Conservation (phyloP, 108 stramenopile genomes). For the Ochromonas danica region DNA sequence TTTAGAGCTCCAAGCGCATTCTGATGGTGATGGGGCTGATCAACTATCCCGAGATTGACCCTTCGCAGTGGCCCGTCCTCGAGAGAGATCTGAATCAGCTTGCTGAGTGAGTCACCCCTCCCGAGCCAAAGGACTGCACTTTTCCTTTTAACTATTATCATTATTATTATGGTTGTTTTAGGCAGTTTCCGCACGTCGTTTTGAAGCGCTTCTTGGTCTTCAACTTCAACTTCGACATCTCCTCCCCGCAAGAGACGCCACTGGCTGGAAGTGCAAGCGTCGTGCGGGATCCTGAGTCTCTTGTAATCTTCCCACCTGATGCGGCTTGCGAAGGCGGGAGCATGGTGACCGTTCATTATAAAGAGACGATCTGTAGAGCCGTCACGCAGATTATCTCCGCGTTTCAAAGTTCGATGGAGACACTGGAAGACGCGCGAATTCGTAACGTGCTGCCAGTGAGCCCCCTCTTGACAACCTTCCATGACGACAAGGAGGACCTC, state of each 20-base stretch:
- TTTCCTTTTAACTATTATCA: background rate
- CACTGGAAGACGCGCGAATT: background rate
- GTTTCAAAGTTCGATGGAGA: background rate
- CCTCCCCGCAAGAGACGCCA: background rate
- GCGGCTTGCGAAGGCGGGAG: conserved; percentile 29
- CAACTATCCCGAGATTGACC: conserved; percentile 30
- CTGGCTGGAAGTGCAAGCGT: background rate
- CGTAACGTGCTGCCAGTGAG: background rate
- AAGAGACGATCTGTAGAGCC: background rate
- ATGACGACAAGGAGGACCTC: conserved; percentile 18
- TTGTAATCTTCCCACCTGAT: conserved; percentile 31
- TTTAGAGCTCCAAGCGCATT: conserved; percentile 19
- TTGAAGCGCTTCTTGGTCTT: conserved; percentile 9
- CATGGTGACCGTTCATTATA: conserved; percentile 18
- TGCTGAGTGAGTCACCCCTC: background rate
- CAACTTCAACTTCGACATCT: background rate
- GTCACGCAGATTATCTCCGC: background rate
- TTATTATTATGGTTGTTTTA: background rate
- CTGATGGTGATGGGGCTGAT: conserved; percentile 25
- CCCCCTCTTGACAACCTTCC: background rate
- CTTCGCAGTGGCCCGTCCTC: background rate
- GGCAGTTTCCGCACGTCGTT: conserved; percentile 15
- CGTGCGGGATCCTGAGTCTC: background rate
- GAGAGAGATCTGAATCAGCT: conserved; percentile 6
- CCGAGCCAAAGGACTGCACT: background rate